Percentiles rank a stretch among this genome's conserved stretches.
Conservation (phyloP, 164 flowering plant genomes). For the Piper betle region DNA sequence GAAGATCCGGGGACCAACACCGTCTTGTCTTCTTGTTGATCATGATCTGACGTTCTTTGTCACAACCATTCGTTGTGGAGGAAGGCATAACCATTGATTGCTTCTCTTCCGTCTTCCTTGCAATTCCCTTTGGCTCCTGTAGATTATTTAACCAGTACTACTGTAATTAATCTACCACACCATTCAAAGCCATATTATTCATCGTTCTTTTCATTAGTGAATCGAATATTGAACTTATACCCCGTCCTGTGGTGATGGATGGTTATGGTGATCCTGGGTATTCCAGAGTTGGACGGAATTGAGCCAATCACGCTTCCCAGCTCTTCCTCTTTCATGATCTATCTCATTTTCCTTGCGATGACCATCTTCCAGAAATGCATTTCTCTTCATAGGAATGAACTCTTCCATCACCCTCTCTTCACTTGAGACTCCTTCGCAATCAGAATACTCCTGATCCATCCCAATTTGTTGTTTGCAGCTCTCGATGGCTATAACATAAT, state of each 20-base stretch:
- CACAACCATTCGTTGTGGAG: conserved; percentile 30
- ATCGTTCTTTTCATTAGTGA: too few species aligned
- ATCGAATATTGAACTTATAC: neutral
- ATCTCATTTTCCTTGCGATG: neutral
- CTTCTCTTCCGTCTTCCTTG: conserved; percentile 15
- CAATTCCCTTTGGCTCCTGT: conserved; percentile 48
- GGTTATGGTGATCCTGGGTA: conserved; percentile 28
- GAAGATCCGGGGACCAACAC: conserved; percentile 90
- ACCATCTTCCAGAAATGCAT: conserved; percentile 11
- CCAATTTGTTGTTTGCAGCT: conserved; percentile 7
- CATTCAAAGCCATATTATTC: neutral
- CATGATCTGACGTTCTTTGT: conserved; percentile 26
- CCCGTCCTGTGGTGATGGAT: conserved; percentile 23
- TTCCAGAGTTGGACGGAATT: conserved; percentile 76
- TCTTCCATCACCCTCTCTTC: conserved; percentile 45
- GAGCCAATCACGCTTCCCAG: conserved; percentile 57
- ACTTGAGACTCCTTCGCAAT: conserved; percentile 46
- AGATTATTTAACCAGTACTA: conserved; percentile 17
- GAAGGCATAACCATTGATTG: conserved; percentile 7
- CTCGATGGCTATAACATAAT: conserved; percentile 4
- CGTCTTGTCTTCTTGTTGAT: conserved; percentile 50
- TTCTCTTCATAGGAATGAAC: conserved; percentile 50
- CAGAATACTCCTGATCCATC: conserved; percentile 31
- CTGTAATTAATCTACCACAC: conserved; percentile 5
- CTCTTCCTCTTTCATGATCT: conserved; percentile 10